phyloP scores from a whole-genome alignment of 2,329 filamentous ascomycete species.

The Alternaria hordeiaustralica region DNA sequence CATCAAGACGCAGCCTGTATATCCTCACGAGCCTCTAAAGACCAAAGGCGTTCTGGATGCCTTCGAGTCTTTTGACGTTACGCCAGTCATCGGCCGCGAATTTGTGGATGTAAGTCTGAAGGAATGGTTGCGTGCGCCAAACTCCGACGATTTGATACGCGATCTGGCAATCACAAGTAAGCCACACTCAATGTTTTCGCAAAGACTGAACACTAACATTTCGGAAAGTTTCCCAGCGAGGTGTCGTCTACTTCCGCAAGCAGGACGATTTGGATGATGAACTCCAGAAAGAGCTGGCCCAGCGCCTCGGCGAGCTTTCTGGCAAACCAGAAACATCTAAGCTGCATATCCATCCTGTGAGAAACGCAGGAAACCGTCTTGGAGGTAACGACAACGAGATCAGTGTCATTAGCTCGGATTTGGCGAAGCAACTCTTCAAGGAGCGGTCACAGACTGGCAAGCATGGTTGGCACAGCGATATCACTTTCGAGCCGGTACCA shows the following conservation, averaged over 20 bases:
- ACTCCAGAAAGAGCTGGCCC: conserved; percentile 61
- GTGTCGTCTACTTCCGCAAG: conserved; percentile 63
- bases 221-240: conserved; percentile 56
- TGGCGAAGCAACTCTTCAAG: conserved; percentile 43
- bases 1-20: background rate
- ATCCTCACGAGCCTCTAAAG: conserved; percentile 38
- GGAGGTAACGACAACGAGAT: conserved; percentile 48
- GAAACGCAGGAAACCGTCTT: conserved; percentile 54
- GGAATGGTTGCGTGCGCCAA: conserved; percentile 68
- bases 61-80: conserved; percentile 65
- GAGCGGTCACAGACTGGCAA: conserved; percentile 55
- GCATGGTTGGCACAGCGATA: conserved; percentile 60
- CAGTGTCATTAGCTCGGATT: conserved; percentile 48
- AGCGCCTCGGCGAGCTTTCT: conserved; percentile 63
- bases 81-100: conserved; percentile 68
- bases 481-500: conserved; percentile 49
- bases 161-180: conserved; percentile 63
- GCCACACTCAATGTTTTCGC: background rate
- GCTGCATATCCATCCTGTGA: conserved; percentile 67
- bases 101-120: conserved; percentile 64
- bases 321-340: conserved; percentile 63
- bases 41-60: conserved; percentile 59
- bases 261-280: conserved; percentile 60
- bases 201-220: background rate
- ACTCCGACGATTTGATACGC: conserved; percentile 68